Conservation (phyloP, 352 stramenopile genomes). For the Globisporangium carolinianum region DNA sequence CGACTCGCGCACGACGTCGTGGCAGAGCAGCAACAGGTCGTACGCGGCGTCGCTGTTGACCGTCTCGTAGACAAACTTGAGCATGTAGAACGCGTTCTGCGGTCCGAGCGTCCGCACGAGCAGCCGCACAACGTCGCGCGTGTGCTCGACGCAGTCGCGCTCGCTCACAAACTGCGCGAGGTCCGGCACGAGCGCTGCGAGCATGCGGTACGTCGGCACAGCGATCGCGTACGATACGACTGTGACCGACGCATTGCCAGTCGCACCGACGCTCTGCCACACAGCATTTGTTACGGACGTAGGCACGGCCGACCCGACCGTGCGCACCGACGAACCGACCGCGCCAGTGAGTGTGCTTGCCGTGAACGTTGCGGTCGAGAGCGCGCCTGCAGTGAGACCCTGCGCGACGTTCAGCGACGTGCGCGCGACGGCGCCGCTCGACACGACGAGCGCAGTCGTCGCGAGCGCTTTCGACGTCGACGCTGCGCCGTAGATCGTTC, state of each 20-base stretch:
- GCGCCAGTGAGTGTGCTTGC: constrained; percentile 38
- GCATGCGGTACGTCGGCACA: constrained; percentile 60
- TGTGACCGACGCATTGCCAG: constrained; percentile 46
- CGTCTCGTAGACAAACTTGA: constrained; percentile 66
- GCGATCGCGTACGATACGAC: constrained; percentile 62
- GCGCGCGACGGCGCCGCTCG: constrained; percentile 31
- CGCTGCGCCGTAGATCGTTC: constrained; percentile 49
- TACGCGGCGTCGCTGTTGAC: constrained; percentile 70
- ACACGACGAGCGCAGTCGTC: constrained; percentile 51
- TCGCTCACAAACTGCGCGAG: constrained; percentile 38
- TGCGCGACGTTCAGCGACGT: constrained; percentile 49
- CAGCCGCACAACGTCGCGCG: constrained; percentile 37
- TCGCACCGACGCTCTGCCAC: constrained; percentile 55
- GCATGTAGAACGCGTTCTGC: constrained; percentile 67
- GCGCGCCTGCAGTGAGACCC: constrained; percentile 36
- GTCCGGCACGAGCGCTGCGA: constrained; percentile 36
- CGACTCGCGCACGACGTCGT: constrained; percentile 54
- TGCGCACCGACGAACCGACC: constrained; percentile 46
- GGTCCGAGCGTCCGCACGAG: constrained; percentile 52
- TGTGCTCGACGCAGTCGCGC: constrained; percentile 45
- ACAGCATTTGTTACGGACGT: constrained; percentile 51
- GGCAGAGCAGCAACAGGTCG: constrained; percentile 58
- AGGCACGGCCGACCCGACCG: constrained; percentile 45
- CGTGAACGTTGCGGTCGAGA: constrained; percentile 55
- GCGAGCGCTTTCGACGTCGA: constrained; percentile 52